A percentile compares a stretch with the other conserved stretches of the same genome.
phyloP scores from a whole-genome alignment of 768 basidiomycete species.

The Fistulinella prunicolor region DNA sequence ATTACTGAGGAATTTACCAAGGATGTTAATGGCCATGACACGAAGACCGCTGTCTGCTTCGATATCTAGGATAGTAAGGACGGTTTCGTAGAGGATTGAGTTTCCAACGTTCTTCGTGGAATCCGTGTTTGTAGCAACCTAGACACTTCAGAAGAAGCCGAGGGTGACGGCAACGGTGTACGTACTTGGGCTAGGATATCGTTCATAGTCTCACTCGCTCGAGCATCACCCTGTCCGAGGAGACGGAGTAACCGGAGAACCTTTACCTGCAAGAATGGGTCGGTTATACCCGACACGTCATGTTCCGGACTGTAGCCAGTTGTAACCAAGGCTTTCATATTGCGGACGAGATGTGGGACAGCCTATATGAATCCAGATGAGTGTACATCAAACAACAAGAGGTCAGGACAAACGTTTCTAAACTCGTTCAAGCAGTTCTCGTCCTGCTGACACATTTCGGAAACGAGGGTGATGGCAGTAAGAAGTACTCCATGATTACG shows the following conservation, averaged over 20 bases:
- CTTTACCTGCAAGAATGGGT: constrained; percentile 94
- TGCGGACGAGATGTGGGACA: constrained; percentile 89
- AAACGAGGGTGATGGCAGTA: constrained; percentile 90
- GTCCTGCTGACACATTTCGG: constrained; percentile 90
- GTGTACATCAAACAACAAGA: constrained; percentile 1
- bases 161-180: neutral
- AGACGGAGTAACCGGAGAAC: constrained; percentile 83
- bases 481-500: constrained; percentile 96
- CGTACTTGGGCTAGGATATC: constrained; percentile 92
- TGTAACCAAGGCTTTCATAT: constrained; percentile 90
- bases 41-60: constrained; percentile 94
- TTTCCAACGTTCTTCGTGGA: constrained; percentile 98
- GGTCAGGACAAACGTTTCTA: constrained; percentile 62
- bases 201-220: constrained; percentile 95
- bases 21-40: constrained; percentile 99
- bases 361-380: constrained; percentile 49
- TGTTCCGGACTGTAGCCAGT: constrained; percentile 98
- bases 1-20: constrained; percentile 97
- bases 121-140: constrained; percentile 99
- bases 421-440: constrained; percentile 75
- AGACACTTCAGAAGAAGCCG: constrained; percentile 6
- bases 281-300: constrained; percentile 98
- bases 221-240: constrained; percentile 80
- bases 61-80: constrained; percentile 93
- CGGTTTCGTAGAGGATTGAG: constrained; percentile 96